phyloP scores from a whole-genome alignment of 2,329 filamentous ascomycete species.

The Chrysosphaeria jannelii region DNA sequence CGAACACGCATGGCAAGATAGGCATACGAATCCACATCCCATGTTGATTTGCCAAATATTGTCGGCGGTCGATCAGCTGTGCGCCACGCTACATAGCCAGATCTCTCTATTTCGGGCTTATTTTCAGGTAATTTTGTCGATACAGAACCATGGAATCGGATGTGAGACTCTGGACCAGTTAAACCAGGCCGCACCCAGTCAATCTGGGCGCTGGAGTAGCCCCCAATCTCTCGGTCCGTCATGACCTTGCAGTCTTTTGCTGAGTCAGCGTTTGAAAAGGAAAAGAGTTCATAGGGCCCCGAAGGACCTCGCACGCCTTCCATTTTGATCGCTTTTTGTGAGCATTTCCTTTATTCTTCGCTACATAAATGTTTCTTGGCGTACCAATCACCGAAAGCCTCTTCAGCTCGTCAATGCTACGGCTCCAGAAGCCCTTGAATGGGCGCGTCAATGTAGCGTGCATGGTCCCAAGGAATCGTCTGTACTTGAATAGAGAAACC shows the following conservation, averaged over 20 bases:
- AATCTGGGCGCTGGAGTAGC: constrained; percentile 46
- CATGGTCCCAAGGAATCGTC: constrained; percentile 17
- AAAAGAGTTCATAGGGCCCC: constrained; percentile 31
- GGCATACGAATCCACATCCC: constrained; percentile 70
- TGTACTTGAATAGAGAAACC: no score
- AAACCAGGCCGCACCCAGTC: no score
- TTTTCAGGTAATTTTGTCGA: constrained; percentile 57
- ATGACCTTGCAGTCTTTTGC: constrained; percentile 38
- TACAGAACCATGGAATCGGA: constrained; percentile 64
- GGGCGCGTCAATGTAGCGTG: constrained; percentile 13
- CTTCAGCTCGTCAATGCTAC: constrained; percentile 29
- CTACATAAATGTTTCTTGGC: constrained; percentile 1
- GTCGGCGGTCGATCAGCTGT: constrained; percentile 49
- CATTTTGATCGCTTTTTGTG: not conserved
- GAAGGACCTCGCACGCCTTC: constrained; percentile 36
- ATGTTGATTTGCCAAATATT: constrained; percentile 59
- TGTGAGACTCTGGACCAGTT: constrained; percentile 36
- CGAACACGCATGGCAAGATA: constrained; percentile 74
- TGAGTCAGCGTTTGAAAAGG: constrained; percentile 22
- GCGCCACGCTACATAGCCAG: constrained; percentile 72
- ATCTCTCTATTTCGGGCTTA: constrained; percentile 41
- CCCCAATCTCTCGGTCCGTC: constrained; percentile 65
- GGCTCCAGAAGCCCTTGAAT: constrained; percentile 22
- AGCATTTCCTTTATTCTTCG: not conserved
- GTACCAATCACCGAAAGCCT: constrained; percentile 24